Conservation (phyloP, 1,139 yeast species). For the Nematodospora anomalae region DNA sequence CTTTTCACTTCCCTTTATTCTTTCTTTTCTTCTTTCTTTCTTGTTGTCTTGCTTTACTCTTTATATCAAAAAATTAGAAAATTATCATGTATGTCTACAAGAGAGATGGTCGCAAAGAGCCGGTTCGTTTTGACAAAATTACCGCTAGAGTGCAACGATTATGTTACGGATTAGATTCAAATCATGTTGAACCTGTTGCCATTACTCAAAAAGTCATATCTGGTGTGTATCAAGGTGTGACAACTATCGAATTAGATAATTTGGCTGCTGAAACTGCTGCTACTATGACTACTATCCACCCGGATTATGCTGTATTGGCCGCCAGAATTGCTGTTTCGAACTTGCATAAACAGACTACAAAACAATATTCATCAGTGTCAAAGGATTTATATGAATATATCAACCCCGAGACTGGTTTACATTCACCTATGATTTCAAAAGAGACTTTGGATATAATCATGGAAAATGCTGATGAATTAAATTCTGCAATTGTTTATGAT, state of each 20-base stretch:
- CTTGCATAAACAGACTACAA: conserved; percentile 90
- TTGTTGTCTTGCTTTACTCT: conserved; percentile 4
- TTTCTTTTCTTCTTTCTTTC: conserved; percentile 3
- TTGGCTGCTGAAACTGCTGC: conserved; percentile 98
- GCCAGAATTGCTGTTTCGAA: conserved; percentile 93
- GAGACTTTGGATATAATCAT: conserved; percentile 65
- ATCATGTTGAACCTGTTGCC: conserved; percentile 83
- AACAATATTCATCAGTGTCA: conserved; percentile 80
- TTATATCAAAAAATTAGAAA: neutral
- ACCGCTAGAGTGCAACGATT: conserved; percentile 52
- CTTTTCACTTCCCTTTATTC: conserved; percentile 1
- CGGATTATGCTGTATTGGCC: conserved; percentile 92
- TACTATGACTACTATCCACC: conserved; percentile 93
- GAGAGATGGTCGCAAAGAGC: conserved; percentile 81
- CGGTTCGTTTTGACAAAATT: conserved; percentile 73
- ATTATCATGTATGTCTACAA: conserved; percentile 50
- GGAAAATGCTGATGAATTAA: conserved; percentile 66
- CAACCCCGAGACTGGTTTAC: conserved; percentile 70
- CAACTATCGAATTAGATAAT: conserved; percentile 88
- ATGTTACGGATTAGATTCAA: conserved; percentile 82
- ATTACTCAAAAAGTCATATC: conserved; percentile 86
- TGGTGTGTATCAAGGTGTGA: conserved; percentile 95
- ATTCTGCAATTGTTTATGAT: conserved; percentile 79
- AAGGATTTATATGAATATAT: conserved; percentile 64
- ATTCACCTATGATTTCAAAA: conserved; percentile 78